These are phyloP conservation scores for Camellia granthamiana DNA, from an alignment of 148 eudicot species.

Conservation along the genomic window DNA sequence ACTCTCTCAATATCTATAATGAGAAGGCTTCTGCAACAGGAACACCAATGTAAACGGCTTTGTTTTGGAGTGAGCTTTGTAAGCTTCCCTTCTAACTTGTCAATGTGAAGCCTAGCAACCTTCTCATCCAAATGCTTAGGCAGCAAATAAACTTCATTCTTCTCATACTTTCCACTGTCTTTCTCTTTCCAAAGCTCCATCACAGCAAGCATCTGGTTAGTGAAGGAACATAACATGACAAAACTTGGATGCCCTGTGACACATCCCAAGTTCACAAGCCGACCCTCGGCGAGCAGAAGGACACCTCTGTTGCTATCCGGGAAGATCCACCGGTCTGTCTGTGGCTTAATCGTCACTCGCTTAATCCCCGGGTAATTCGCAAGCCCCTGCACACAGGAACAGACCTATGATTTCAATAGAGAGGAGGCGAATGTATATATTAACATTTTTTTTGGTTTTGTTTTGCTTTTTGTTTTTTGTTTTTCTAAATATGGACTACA, in stretches of 20 bases:
- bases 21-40: slow-evolving; percentile 76
- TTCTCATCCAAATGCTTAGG: slow-evolving; percentile 93
- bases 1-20: slow-evolving; percentile 76
- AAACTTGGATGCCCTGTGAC: slow-evolving; percentile 87
- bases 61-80: slow-evolving; percentile 79
- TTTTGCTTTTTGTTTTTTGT: no score
- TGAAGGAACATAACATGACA: slow-evolving; percentile 86
- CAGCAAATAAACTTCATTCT: slow-evolving; percentile 64
- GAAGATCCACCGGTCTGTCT: slow-evolving; percentile 40
- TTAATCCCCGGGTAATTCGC: no score
- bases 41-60: slow-evolving; percentile 63
- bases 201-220: slow-evolving; percentile 80
- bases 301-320: slow-evolving; percentile 62
- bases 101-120: slow-evolving; percentile 78
- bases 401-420: no score
- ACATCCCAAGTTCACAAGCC: slow-evolving; percentile 90
- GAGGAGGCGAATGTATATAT: no score
- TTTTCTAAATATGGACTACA: no score
- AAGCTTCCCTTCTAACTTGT: slow-evolving; percentile 73
- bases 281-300: slow-evolving; percentile 76
- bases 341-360: no score
- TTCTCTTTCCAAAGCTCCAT: slow-evolving; percentile 82
- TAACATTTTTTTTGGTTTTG: no score
- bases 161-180: slow-evolving; percentile 60
- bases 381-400: no score